These are phyloP conservation scores for Aspergillus diversus DNA, from an alignment of 495 filamentous ascomycete genomes.

Conservation along the genomic window DNA sequence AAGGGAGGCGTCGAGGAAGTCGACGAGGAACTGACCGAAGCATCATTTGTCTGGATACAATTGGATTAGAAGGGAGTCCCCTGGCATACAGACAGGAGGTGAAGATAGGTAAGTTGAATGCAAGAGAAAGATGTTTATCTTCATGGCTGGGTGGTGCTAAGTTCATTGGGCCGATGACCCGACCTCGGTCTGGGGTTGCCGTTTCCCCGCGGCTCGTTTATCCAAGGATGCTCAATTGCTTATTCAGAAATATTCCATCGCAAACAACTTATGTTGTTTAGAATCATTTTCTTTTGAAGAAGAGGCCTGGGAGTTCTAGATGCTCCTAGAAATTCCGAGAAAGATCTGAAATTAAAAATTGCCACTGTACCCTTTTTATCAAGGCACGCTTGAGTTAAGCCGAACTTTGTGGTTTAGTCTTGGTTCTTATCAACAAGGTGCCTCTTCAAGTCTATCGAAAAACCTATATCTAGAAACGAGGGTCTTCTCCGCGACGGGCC, in stretches of 20 bases:
- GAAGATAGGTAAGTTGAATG: slow-evolving; percentile 1
- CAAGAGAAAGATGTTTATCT: slow-evolving; percentile 7
- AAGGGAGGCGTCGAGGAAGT: slow-evolving; percentile 37
- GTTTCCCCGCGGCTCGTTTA: slow-evolving; percentile 23
- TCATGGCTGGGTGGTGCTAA: neutral
- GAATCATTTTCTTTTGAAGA: too few relatives aligned
- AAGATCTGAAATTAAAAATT: too few relatives aligned
- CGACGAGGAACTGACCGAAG: slow-evolving; percentile 42
- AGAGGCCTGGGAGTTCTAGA: too few relatives aligned
- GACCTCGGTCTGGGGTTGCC: slow-evolving; percentile 22
- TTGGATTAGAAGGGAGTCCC: neutral
- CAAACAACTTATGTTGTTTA: too few relatives aligned
- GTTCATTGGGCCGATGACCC: slow-evolving; percentile 7
- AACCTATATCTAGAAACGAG: too few relatives aligned
- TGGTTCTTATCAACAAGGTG: too few relatives aligned
- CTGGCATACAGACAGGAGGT: neutral
- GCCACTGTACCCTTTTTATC: too few relatives aligned
- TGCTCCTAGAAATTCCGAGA: too few relatives aligned
- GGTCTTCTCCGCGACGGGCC: too few relatives aligned
- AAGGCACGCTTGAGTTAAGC: too few relatives aligned
- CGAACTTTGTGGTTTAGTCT: too few relatives aligned
- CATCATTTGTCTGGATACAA: slow-evolving; percentile 28
- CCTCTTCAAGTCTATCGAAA: too few relatives aligned
- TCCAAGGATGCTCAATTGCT: neutral
- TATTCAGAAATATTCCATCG: neutral